Evolutionary conservation across 1,284 basidiomycete species (phyloP), one percentile per base, ranked within the genome.

Genomic region (Trichosporon sp.): DNA sequence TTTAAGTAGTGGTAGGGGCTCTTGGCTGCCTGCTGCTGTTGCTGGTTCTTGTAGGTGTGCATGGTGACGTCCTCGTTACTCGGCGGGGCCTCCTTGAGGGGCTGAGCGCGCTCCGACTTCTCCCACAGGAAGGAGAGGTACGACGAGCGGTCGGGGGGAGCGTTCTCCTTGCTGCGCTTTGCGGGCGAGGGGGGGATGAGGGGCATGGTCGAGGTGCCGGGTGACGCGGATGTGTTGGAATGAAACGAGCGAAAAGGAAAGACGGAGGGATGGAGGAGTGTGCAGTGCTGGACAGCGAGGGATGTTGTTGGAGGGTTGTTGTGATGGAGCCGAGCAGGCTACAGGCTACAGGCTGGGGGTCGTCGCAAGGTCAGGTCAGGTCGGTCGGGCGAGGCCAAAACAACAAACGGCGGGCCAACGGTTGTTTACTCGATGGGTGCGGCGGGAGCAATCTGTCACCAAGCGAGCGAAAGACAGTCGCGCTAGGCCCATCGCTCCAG

Each of bases 1-100:
- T 60, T 60, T 38, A 69, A 51, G 64, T 72, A 72, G 69, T 72
- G 71, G 65, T 72, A 72, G 18, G 64, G 25, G 60, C 67, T 68
- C 44, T 56, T 51, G 38, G 47, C 29, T 15, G 31, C 44, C 8
- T 27, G 42, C 8, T n/a, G 47, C 38, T 31, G 27, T 9, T 12
- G 62, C 34, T 64, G 15, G 53, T 68, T 64, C 69, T 82, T 82
- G 71, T 81, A 78, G 3, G 83, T 83, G 72, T 77, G 75, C 83
- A 83, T 83, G 69, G 82, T 81, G n/a, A 83, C 74, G 66, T 84
- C 83, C 53, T 80, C 79, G 44, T 70, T 35, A 32, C 58, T 44
- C 9, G 31, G 34, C 25, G 65, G 70, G 34, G 62, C 56, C 32
- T 23, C 68, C 64, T 74, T 77, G 65, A 76, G 73, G 25, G 75